These are phyloP conservation scores for Diaporthe velutina DNA, from an alignment of 2,329 filamentous ascomycete genomes.

Conservation along the genomic window DNA sequence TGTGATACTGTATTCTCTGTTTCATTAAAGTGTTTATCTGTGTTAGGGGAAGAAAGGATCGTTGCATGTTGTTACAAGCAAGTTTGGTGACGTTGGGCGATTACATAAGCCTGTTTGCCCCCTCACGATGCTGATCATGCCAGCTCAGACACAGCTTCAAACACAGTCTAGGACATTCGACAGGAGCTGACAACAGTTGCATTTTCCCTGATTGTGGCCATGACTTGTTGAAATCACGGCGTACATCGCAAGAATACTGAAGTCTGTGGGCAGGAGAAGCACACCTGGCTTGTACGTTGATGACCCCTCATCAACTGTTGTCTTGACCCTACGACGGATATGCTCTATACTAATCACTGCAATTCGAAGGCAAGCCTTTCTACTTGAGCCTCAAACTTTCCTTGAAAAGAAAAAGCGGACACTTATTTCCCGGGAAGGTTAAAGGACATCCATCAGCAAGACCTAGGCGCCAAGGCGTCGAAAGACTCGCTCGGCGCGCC, in stretches of 20 bases:
- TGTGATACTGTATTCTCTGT: too few species aligned
- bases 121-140: conserved; percentile 15
- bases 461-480: neutral
- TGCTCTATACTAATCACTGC: neutral
- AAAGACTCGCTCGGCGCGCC: neutral
- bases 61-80: neutral
- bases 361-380: neutral
- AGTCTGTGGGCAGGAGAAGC: neutral
- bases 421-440: too few species aligned
- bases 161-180: neutral
- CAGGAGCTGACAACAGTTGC: neutral
- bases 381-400: neutral
- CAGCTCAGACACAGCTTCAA: conserved; percentile 2
- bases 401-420: too few species aligned
- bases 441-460: neutral
- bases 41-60: neutral
- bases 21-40: too few species aligned
- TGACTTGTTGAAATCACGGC: neutral
- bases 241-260: neutral
- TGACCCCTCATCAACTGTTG: neutral
- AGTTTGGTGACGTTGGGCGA: neutral
- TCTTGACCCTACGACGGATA: too few species aligned
- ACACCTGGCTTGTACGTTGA: neutral
- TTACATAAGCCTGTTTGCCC: conserved; percentile 7
- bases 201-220: neutral